Percentiles rank a stretch among this genome's conserved stretches.
phyloP scores from a whole-genome alignment of 2,329 filamentous ascomycete species.

The Amphichorda felina region DNA sequence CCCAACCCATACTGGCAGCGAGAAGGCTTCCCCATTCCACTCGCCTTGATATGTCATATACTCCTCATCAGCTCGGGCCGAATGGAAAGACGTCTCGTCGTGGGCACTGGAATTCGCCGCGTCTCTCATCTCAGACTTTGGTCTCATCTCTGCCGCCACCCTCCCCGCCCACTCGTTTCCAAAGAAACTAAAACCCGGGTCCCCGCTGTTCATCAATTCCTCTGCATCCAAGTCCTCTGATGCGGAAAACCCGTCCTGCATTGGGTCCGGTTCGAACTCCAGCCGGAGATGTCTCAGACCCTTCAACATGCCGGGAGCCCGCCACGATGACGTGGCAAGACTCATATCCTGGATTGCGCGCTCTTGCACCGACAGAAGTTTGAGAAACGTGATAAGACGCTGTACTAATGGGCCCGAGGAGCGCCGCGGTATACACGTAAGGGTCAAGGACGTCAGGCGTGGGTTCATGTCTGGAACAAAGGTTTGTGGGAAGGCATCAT shows the following conservation, averaged over 20 bases:
- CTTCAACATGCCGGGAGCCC: slow-evolving; percentile 28
- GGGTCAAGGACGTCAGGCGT: slow-evolving; percentile 36
- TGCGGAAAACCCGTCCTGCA: slow-evolving; percentile 20
- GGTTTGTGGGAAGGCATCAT: slow-evolving; percentile 31
- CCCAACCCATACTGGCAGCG: slow-evolving; percentile 34
- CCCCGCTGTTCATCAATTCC: slow-evolving; percentile 25
- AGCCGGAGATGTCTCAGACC: slow-evolving; percentile 43
- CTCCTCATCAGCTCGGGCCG: slow-evolving; percentile 9
- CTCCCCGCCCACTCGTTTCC: slow-evolving; percentile 10
- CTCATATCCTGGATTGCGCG: slow-evolving; percentile 22
- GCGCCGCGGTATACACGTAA: slow-evolving; percentile 41
- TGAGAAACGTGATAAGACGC: slow-evolving; percentile 35
- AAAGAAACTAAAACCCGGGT: slow-evolving; percentile 33
- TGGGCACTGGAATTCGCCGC: slow-evolving; percentile 5
- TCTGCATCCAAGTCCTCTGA: slow-evolving; percentile 26
- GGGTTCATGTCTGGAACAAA: slow-evolving; percentile 46
- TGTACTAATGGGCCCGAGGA: slow-evolving; percentile 37
- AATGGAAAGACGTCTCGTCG: slow-evolving; percentile 1
- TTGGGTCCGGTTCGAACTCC: slow-evolving; percentile 37
- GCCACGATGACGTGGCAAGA: slow-evolving; percentile 12
- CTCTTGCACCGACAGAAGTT: slow-evolving; percentile 35
- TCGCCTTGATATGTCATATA: slow-evolving; percentile 11
- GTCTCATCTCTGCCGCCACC: slow-evolving; percentile 1
- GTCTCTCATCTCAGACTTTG: slow-evolving; percentile 1
- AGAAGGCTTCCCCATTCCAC: slow-evolving; percentile 14